A percentile compares a stretch with the other conserved stretches of the same genome.
Evolutionary conservation across 164 flowering plant genomes (phyloP).

Genomic region (Santalum album): DNA sequence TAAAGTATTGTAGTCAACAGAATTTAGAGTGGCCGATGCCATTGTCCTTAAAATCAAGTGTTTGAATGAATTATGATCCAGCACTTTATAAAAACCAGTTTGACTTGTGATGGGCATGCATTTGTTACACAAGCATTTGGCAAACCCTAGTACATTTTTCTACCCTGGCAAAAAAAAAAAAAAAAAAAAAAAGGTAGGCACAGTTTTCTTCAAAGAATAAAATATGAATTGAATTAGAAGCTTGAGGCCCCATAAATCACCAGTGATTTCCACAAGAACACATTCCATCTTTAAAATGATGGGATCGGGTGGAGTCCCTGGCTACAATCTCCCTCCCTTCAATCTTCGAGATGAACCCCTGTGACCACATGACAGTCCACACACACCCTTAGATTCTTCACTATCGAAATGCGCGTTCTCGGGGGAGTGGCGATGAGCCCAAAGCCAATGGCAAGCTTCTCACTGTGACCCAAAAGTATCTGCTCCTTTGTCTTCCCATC

Average conservation of each 20-base stretch:
- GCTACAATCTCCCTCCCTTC: conserved; percentile 37
- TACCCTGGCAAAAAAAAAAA: too few relatives aligned
- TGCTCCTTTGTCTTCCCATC: conserved; percentile 30
- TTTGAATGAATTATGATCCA: too few relatives aligned
- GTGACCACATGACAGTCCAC: conserved; percentile 33
- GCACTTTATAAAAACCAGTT: too few relatives aligned
- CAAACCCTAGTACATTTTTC: too few relatives aligned
- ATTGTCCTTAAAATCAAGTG: too few relatives aligned
- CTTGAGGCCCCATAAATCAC: conserved; percentile 12
- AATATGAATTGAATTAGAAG: too few relatives aligned
- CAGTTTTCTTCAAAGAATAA: too few relatives aligned
- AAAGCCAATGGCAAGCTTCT: conserved; percentile 35
- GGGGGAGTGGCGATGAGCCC: conserved; percentile 34
- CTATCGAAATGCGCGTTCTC: conserved; percentile 20
- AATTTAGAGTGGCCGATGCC: too few relatives aligned
- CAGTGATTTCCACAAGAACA: conserved; percentile 39
- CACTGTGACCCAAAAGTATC: conserved; percentile 33
- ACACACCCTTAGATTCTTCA: conserved; percentile 43
- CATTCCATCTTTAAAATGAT: conserved; percentile 31
- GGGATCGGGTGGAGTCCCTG: conserved; percentile 39
- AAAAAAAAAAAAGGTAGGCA: too few relatives aligned
- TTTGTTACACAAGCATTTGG: too few relatives aligned
- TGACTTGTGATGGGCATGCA: too few relatives aligned
- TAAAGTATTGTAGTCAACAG: too few relatives aligned
- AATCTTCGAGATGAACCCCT: conserved; percentile 22